phyloP scores from a whole-genome alignment of 768 basidiomycete genomes.

The Dioszegia hungarica region DNA sequence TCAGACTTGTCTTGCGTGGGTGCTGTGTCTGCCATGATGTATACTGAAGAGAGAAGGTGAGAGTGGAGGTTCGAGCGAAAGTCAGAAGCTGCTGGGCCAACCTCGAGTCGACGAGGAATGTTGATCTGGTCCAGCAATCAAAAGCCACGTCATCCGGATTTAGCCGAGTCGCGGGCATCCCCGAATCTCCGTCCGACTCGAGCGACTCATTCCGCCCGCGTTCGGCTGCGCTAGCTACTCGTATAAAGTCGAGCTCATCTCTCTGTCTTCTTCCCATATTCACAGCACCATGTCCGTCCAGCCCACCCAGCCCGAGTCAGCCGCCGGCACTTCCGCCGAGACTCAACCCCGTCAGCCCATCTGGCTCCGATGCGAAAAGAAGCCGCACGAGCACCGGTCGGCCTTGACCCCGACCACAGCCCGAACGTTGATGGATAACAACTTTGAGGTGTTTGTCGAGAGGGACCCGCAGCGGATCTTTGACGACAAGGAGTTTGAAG shows the following conservation, averaged over 20 bases:
- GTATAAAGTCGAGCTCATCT: neutral
- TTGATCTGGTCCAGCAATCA: neutral
- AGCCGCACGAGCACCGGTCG: conserved; percentile 85
- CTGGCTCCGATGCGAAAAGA: conserved; percentile 97
- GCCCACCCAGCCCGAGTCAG: conserved; percentile 8
- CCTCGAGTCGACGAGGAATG: neutral
- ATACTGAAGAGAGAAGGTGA: too few species aligned
- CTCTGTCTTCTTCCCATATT: neutral
- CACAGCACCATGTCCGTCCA: neutral
- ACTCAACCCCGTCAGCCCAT: conserved; percentile 53
- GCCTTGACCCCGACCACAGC: conserved; percentile 89
- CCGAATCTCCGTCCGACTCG: neutral
- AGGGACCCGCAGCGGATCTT: conserved; percentile 92
- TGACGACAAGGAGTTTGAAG: conserved; percentile 84
- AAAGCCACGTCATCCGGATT: conserved; percentile 3
- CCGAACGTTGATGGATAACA: conserved; percentile 77
- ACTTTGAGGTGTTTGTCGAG: conserved; percentile 87
- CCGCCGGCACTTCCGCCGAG: conserved; percentile 45
- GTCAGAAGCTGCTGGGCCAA: too few species aligned
- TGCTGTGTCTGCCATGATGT: too few species aligned
- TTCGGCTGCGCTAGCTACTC: neutral
- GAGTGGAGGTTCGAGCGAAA: too few species aligned
- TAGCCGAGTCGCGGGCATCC: neutral
- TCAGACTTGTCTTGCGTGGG: neutral
- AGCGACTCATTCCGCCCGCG: neutral